Base-by-base conservation (phyloP, 2,329 filamentous ascomycete species). In the Chrysoporthe cubensis region DNA sequence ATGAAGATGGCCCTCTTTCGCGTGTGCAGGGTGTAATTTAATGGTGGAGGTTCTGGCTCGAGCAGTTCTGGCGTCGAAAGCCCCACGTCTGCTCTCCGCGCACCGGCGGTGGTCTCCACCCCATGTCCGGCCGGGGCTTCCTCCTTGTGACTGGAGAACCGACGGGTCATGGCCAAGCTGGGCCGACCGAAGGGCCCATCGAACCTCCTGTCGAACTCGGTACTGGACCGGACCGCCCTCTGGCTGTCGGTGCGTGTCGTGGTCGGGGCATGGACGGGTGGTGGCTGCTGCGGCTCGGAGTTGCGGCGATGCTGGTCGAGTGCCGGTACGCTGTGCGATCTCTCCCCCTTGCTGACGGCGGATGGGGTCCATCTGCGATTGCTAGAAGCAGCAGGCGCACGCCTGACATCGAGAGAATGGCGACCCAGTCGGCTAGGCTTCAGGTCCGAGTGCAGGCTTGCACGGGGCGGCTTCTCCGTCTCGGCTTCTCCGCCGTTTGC, bases 1-100 rank as follows among this genome's bases (percentile, higher is more conserved):
- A 85, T 68, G 70, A 81, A 81, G 16, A 85, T 80, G 65, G 81
- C 81, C 76, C 74, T 72, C 72, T 78, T 80, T 72, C 76, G 78
- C 64, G 77, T 74, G 71, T 76, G 71, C 52, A 79, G 67, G 42
- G 75, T 76, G 71, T 80, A 80, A 69, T 80, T 78, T 14, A 82
- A 71, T 26, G 69, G 69, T 32, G 69, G 69, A 18, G 69, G 69
- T 37, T 34, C 72, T 3, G 69, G 69, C 56, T 70, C 69, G 7
- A 70, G 44, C 18, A 70, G 18, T n/a, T 61, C 58, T 16, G 63
- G 69, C 26, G 44, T 65, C 7, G 69, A 26, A 26, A 66, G 40
- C 61, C 56, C 37, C 58, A 50, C 54, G 40, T 13, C 21, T 32
- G 21, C 48, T 2, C 43, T 50, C 4, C 54, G 37, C 14, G 42